Base-by-base conservation (phyloP, 495 filamentous ascomycete genomes). In the Penicillium riverlandense region DNA sequence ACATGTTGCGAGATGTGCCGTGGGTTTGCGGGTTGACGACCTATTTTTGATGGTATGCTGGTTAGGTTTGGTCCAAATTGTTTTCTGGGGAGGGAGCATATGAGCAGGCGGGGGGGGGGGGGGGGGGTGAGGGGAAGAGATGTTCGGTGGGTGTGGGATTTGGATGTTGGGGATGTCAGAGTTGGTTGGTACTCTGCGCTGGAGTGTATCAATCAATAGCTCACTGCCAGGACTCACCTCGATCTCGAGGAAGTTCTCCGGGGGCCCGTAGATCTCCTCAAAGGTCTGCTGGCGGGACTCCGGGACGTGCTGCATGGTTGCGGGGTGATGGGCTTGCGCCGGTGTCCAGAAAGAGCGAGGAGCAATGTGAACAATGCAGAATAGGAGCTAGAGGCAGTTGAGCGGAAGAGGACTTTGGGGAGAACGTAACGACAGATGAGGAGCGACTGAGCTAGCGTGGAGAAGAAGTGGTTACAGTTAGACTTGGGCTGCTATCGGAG, bases 201-300 rank as follows among this genome's bases (percentile, higher is more conserved):
- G 22, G 22, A 6, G 4, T 3, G 22, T 22, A 3, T 4, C 22
- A 22, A 22, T 22, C 22, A 3, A 22, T 22, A 22, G 22, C 3
- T 22, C 22, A 22, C 22, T 22, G 22, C 22, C 22, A 4, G 11
- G 4, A 62, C 74, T 48, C 53, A 96, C 92, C 70, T 98, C 94
- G 37, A 98, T 94, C 71, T 98, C 92, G 32, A 98, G 78, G 62
- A 96, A 96, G 69, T 98, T 98, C 77, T 98, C 92, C 11, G 94
- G 92, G 11, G 90, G 90, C 5, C 90, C 92, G 65, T 98, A 98
- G 62, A 97, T 95, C 77, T 98, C 92, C 70, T 98, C 92, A 59
- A 95, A 98, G 55, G 83, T 89, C 74, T 98, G 92, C 62, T 84
- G 79, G 50, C 91, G 86, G 40, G 83, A 83, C 65, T 88, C 85